Percentiles rank a stretch among this genome's conserved stretches.
These are phyloP conservation scores for Ostreobium quekettii DNA, from an alignment of 139 green algal species.

Conservation along the genomic window DNA sequence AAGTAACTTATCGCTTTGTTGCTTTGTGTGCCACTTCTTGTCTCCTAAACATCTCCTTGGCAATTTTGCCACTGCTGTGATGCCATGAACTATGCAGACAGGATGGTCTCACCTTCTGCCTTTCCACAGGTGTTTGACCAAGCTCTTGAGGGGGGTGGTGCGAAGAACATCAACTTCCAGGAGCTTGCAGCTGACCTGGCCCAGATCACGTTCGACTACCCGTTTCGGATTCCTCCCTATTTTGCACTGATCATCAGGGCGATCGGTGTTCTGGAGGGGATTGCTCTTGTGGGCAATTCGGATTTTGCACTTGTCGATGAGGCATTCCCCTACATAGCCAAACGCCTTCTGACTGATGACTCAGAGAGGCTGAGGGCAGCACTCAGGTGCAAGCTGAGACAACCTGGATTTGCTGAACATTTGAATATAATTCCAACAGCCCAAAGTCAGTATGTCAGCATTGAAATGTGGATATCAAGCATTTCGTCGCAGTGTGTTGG, in stretches of 20 bases:
- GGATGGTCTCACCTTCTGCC: neutral
- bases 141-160: conserved; percentile 79
- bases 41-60: neutral
- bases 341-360: conserved; percentile 86
- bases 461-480: too few relatives aligned
- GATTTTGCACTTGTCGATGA: conserved; percentile 97
- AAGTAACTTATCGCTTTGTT: too few relatives aligned
- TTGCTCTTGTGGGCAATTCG: conserved; percentile 64
- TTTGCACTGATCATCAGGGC: conserved; percentile 89
- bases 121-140: conserved; percentile 55
- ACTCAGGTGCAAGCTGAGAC: too few relatives aligned
- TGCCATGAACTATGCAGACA: too few relatives aligned
- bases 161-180: conserved; percentile 97
- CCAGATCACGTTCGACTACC: conserved; percentile 98
- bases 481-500: too few relatives aligned
- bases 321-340: conserved; percentile 93
- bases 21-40: conserved; percentile 26
- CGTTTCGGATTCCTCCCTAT: conserved; percentile 72
- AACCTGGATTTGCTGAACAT: too few relatives aligned
- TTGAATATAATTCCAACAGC: too few relatives aligned
- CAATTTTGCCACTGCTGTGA: neutral
- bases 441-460: too few relatives aligned
- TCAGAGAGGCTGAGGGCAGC: conserved; percentile 71
- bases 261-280: conserved; percentile 84
- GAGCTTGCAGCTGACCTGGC: conserved; percentile 94